These are phyloP conservation scores for Pythium apleroticum DNA, from an alignment of 352 stramenopile species.

Conservation along the genomic window DNA sequence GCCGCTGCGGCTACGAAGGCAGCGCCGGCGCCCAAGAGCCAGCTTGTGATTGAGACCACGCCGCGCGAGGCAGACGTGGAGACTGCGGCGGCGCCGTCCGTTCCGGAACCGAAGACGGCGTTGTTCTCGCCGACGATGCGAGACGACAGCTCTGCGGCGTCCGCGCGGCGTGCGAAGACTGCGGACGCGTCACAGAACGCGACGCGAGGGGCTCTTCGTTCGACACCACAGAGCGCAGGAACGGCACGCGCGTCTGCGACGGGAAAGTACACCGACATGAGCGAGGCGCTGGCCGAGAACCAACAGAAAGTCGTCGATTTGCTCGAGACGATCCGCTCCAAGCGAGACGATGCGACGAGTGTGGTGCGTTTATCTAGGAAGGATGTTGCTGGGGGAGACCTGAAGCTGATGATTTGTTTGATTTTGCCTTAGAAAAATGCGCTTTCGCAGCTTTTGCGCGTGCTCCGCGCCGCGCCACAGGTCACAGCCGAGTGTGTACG, in stretches of 20 bases:
- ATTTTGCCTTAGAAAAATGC: constrained; percentile 56
- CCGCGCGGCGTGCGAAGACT: constrained; percentile 27
- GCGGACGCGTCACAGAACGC: constrained; percentile 20
- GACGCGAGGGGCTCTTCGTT: constrained; percentile 13
- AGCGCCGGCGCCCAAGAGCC: background rate
- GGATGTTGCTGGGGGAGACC: no score
- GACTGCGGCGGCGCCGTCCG: background rate
- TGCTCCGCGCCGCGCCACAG: constrained; percentile 60
- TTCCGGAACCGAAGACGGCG: background rate
- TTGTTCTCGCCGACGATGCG: constrained; percentile 6
- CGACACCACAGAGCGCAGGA: constrained; percentile 19
- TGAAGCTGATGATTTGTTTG: background rate
- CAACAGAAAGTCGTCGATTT: constrained; percentile 60
- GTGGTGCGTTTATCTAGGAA: constrained; percentile 39
- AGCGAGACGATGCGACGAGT: constrained; percentile 38
- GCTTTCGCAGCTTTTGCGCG: constrained; percentile 54
- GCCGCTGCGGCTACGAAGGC: background rate
- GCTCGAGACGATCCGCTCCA: constrained; percentile 38
- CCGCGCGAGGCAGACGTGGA: background rate
- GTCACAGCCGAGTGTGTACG: constrained; percentile 68
- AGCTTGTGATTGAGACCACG: constrained; percentile 10
- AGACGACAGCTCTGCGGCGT: constrained; percentile 1
- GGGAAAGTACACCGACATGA: constrained; percentile 42
- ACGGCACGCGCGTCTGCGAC: constrained; percentile 8
- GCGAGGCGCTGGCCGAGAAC: constrained; percentile 45